These are phyloP conservation scores for Azolla pinnata DNA, from an alignment of 75 land plant species.

Conservation along the genomic window DNA sequence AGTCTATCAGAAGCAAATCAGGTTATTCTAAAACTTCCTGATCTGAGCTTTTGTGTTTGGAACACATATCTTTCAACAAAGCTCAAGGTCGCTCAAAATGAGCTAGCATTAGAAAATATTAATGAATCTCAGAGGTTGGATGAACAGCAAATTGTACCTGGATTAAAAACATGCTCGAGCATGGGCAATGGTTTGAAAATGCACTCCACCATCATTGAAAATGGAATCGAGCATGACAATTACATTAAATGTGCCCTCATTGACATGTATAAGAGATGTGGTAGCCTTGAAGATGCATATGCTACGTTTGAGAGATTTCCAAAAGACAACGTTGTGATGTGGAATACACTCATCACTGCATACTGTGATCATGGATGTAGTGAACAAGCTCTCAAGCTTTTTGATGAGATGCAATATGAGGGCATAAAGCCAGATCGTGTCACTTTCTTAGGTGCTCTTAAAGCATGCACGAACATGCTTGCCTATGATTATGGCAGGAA, in stretches of 20 bases:
- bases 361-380: constrained; percentile 18
- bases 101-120: too few relatives aligned
- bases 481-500: constrained; percentile 16
- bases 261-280: constrained; percentile 51
- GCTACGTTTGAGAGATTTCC: constrained; percentile 20
- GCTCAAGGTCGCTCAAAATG: too few relatives aligned
- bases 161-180: too few relatives aligned
- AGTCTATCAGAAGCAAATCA: too few relatives aligned
- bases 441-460: constrained; percentile 18
- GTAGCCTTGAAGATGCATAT: constrained; percentile 21
- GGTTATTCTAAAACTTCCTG: too few relatives aligned
- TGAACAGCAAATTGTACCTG: too few relatives aligned
- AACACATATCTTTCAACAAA: too few relatives aligned
- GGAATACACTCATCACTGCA: constrained; percentile 26
- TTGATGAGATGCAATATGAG: constrained; percentile 11
- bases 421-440: constrained; percentile 18
- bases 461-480: constrained; percentile 25
- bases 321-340: constrained; percentile 14
- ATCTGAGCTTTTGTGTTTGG: too few relatives aligned
- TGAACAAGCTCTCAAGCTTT: constrained; percentile 8
- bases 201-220: constrained; percentile 32
- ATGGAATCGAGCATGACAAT: constrained; percentile 27
- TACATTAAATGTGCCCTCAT: constrained; percentile 43
- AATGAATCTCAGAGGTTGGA: too few relatives aligned
- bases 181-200: too few relatives aligned